Base-by-base conservation (phyloP, 2,329 filamentous ascomycete genomes). In the Gaeumannomyces tritici region DNA sequence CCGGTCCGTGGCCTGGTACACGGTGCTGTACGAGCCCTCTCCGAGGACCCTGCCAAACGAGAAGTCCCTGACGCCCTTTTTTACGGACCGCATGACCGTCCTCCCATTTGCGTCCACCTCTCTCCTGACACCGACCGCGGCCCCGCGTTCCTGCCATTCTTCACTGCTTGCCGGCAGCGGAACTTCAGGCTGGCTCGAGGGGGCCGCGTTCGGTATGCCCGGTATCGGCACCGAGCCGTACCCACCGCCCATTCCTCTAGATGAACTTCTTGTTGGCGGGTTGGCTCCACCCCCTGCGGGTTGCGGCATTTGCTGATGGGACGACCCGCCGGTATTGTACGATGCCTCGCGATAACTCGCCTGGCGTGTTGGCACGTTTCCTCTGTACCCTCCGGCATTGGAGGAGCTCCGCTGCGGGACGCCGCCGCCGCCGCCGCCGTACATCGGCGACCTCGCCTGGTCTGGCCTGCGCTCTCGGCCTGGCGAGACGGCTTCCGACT, bases 1-100 rank as follows among this genome's bases (percentile, higher is more conserved):
- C 65, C 93, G 87, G 74, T 99, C 95, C 4, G 92, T 96, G 51
- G 93, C 95, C 61, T 95, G 86, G 66, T 95, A 86, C 51, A 99
- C 95, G 11, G 93, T 97, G 71, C 93, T 98, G 82, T 99, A 99
- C 7, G 95, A 99, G 29, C 95, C 95, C 75, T 99, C 95, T 63
- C 95, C 95, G 2, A 99, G 81, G 2, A 93, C 88, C 62, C 90
- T 85, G 28, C 93, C 93, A 76, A 99, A 99, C 51, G 88, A 89
- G 75, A 99, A 99, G 77, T 99, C 95, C 67, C 95, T 90, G 57
- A 99, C 95, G 2, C 95, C 95, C 73, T 99, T 99, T 75, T 98
- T 98, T 62, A 98, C 88, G 64, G 90, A 88, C 65, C 91, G 87
- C 65, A 91, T 83, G 11, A 96, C 82, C 3, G 90, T 86, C 67